A percentile compares a stretch with the other conserved stretches of the same genome.
These are phyloP conservation scores for Aureobasidium sp. DNA, from an alignment of 2,329 filamentous ascomycete genomes.

Conservation along the genomic window DNA sequence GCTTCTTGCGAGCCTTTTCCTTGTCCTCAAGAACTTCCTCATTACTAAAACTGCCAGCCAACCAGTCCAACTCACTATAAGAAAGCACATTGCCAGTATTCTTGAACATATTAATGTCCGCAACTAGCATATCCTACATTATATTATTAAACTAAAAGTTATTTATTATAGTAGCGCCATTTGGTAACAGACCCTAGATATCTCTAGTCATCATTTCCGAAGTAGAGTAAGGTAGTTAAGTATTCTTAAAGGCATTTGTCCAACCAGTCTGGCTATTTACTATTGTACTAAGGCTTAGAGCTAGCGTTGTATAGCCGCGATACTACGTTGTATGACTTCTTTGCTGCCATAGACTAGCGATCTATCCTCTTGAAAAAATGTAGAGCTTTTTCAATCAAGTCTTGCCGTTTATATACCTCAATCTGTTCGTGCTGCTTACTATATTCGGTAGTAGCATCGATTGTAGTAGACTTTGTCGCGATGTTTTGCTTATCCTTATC, in stretches of 20 bases:
- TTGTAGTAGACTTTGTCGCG: no score
- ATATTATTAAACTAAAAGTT: no score
- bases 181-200: constrained; percentile 13
- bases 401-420: constrained; percentile 33
- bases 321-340: constrained; percentile 34
- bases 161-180: no score
- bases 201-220: background rate
- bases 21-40: no score
- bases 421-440: background rate
- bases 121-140: no score
- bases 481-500: no score
- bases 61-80: no score
- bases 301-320: constrained; percentile 33
- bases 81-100: no score
- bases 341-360: constrained; percentile 37
- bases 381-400: constrained; percentile 33
- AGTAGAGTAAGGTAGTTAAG: background rate
- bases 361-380: constrained; percentile 35
- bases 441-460: background rate
- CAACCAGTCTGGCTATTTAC: no score
- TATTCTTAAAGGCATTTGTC: background rate
- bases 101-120: no score
- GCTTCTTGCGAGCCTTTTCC: no score
- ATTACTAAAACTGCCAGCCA: no score
- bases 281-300: background rate